Base-by-base conservation (phyloP, 306 rosid genomes). In the Casuarina glauca region DNA sequence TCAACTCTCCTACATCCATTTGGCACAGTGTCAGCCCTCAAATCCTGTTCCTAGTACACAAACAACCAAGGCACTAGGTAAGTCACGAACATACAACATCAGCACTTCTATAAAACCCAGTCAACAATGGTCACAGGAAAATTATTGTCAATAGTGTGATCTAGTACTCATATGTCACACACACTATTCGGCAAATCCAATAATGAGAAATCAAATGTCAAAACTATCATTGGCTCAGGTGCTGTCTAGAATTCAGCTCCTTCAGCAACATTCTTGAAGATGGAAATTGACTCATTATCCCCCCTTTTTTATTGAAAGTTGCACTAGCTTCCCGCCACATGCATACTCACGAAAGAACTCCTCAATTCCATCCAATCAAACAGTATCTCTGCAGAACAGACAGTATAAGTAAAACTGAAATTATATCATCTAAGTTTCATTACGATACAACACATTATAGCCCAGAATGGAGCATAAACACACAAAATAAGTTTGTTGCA, bases 321-420 rank as follows among this genome's bases (percentile, higher is more conserved):
- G 39, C 62, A 35, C 6, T 54, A 20, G 46, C 35, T 15, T 35
- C 38, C n/a, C n/a, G n/a, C 3, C 42, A 51, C 44, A 3, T 36
- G 55, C 62, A 5, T 1, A 44, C 54, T 44, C 16, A 32, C 17
- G 46, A 39, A 63, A 70, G 70, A 32, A 64, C 44, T 45, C 74
- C n/a, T 46, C 41, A 39, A 63, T 44, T 41, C 52, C 77, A 80
- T 50, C 57, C 58, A 26, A 63, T 35, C 52, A 70, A 26, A 35
- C 35, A 10, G 38, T 10, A 71, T 49, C 35, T 26, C n/a, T n/a
- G n/a, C n/a, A n/a, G n/a, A n/a, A n/a, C n/a, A n/a, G n/a, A n/a
- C n/a, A n/a, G n/a, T n/a, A n/a, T n/a, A n/a, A n/a, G n/a, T n/a
- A n/a, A n/a, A n/a, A n/a, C n/a, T n/a, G n/a, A n/a, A n/a, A n/a